These are phyloP conservation scores for Penstemon newberryi DNA, from an alignment of 257 asterid species.

Conservation along the genomic window DNA sequence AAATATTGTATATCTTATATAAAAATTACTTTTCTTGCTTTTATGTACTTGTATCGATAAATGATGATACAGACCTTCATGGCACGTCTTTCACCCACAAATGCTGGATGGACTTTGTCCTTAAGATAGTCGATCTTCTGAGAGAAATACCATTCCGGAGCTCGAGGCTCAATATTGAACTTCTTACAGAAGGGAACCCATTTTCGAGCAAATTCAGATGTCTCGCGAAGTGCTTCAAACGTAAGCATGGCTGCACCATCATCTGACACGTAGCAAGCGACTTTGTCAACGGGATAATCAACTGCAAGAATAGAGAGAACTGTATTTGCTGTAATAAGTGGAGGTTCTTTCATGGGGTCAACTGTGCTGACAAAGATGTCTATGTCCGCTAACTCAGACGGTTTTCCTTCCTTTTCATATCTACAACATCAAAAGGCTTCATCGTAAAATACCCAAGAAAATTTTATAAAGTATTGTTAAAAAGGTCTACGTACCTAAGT, in stretches of 20 bases:
- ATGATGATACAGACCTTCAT: conserved; percentile 63
- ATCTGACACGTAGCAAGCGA: conserved; percentile 80
- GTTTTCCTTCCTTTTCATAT: conserved; percentile 79
- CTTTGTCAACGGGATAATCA: conserved; percentile 80
- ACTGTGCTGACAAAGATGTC: conserved; percentile 88
- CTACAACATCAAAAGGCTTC: conserved; percentile 35
- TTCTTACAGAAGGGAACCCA: conserved; percentile 92
- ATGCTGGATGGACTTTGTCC: conserved; percentile 77
- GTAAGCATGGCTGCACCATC: conserved; percentile 96
- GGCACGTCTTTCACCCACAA: conserved; percentile 79
- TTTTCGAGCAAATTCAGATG: conserved; percentile 73
- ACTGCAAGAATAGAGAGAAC: conserved; percentile 85
- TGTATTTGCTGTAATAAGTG: conserved; percentile 79
- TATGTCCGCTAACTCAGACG: conserved; percentile 65
- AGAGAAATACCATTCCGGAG: conserved; percentile 87
- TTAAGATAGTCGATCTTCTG: conserved; percentile 80
- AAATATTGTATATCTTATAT: too few species aligned
- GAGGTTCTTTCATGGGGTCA: conserved; percentile 87
- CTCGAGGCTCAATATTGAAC: conserved; percentile 79
- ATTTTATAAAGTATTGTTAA: neutral
- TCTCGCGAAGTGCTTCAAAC: conserved; percentile 81
- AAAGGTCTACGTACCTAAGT: conserved; percentile 50
- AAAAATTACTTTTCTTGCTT: neutral
- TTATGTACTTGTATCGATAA: neutral
- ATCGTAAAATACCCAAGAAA: neutral